Evolutionary conservation across 768 basidiomycete genomes (phyloP).

Genomic region (Kwoniella sp.): DNA sequence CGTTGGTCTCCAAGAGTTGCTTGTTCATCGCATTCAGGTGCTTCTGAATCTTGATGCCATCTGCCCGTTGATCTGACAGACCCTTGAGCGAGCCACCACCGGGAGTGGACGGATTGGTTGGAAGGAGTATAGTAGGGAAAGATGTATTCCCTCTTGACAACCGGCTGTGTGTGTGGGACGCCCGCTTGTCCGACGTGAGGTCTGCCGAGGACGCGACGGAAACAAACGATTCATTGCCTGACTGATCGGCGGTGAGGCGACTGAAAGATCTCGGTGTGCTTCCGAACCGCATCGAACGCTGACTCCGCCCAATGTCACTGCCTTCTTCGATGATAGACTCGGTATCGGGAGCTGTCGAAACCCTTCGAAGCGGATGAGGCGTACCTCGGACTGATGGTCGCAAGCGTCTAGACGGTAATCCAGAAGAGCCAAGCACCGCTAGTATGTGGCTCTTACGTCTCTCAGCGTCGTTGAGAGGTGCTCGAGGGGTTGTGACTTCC

Average conservation of each 20-base stretch:
- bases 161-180: constrained; percentile 24
- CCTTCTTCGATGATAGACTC: constrained; percentile 39
- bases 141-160: constrained; percentile 46
- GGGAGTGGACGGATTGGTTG: constrained; percentile 28
- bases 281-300: not conserved
- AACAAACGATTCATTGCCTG: constrained; percentile 47
- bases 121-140: constrained; percentile 47
- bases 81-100: constrained; percentile 33
- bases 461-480: constrained; percentile 44
- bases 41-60: constrained; percentile 53
- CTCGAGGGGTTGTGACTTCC: constrained; percentile 41
- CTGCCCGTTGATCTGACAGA: constrained; percentile 38
- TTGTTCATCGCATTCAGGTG: constrained; percentile 55
- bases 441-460: constrained; percentile 48
- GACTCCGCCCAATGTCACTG: not conserved
- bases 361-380: constrained; percentile 56
- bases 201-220: constrained; percentile 54
- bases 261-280: constrained; percentile 12
- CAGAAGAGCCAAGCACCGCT: constrained; percentile 43
- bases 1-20: constrained; percentile 48
- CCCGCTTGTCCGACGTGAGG: constrained; percentile 50
- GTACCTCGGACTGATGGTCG: constrained; percentile 33
- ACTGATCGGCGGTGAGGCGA: constrained; percentile 20
- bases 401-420: constrained; percentile 26
- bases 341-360: constrained; percentile 30